Evolutionary conservation across 2,329 filamentous ascomycete genomes (phyloP), one percentile per base, ranked within the genome.

Genomic region (Juglanconis juglandina): DNA sequence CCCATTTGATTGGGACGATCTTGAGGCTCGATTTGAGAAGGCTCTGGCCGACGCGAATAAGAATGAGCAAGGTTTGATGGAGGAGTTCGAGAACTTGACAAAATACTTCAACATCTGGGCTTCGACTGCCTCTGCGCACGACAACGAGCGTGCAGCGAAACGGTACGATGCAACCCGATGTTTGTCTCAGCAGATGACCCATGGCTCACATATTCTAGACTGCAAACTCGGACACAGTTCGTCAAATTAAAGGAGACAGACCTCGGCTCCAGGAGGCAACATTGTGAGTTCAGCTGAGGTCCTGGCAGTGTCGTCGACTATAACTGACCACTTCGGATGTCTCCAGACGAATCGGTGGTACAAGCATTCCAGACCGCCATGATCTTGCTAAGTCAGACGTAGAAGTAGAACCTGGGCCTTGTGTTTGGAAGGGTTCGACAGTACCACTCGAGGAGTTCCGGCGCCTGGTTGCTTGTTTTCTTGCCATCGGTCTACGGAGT

Each of bases 41-140:
- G 86, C 85, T 17, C 83, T 96, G 67, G 74, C 78, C 13, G 79
- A 87, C 46, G 83, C 88, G 39, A 82, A 87, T 55, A 77, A 79
- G 2, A 76, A 86, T 2, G 92, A 96, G 70, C 79, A 80, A 49
- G 77, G 83, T 35, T 77, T 94, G 49, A 76, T 89, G 56, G 79
- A 84, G 24, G 87, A 93, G 63, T 91, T 89, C 64, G 80, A 86
- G 14, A 75, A 79, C 47, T 77, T 93, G n/a, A 81, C 89, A 63
- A 83, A 87, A 91, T 90, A 89, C 71, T 96, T 96, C 72, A 82
- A 82, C 60, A 77, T 87, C 41, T 97, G 93, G 92, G 89, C 90
- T 32, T 81, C 87, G 24, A 85, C 89, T 11, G 88, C 89, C 1
- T 82, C 87, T 37, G 76, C 80, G 10, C 87, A 91, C 63, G 93